These are phyloP conservation scores for Casuarina cunninghamiana DNA, from an alignment of 306 rosid species.

Conservation along the genomic window DNA sequence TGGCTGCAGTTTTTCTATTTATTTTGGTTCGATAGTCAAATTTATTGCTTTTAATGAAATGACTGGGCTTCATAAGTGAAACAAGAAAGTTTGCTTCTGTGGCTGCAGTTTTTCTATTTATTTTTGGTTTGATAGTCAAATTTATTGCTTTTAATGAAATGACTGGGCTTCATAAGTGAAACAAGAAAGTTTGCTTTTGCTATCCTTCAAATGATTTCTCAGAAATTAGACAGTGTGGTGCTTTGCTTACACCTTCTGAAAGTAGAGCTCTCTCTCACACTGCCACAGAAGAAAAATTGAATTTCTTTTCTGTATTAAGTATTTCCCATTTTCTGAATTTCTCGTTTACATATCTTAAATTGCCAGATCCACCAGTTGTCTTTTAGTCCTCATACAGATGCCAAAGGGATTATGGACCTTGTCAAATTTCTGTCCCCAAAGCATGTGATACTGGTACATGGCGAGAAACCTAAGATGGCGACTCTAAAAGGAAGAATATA, in stretches of 20 bases:
- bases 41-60: not conserved
- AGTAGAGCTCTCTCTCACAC: not conserved
- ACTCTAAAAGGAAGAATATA: conserved; percentile 71
- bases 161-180: not conserved
- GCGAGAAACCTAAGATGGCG: conserved; percentile 87
- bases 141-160: not conserved
- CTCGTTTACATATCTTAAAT: conserved; percentile 16
- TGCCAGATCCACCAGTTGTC: conserved; percentile 90
- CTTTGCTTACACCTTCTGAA: not conserved
- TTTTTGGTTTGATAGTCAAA: not conserved
- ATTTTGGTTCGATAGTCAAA: not conserved
- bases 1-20: not conserved
- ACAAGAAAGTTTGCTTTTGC: not conserved
- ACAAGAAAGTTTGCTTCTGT: not conserved
- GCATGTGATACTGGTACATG: conserved; percentile 86
- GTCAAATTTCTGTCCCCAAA: conserved; percentile 87
- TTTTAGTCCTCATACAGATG: conserved; percentile 93
- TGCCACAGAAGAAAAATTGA: not conserved
- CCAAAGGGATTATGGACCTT: conserved; percentile 97
- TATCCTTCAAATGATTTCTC: not conserved
- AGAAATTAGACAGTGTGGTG: not conserved
- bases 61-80: not conserved
- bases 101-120: not conserved
- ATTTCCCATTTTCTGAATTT: conserved; percentile 14
- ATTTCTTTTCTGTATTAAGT: not conserved